Conservation (phyloP, 805 yeast genomes). For the Alloascoidea hylecoeti region DNA sequence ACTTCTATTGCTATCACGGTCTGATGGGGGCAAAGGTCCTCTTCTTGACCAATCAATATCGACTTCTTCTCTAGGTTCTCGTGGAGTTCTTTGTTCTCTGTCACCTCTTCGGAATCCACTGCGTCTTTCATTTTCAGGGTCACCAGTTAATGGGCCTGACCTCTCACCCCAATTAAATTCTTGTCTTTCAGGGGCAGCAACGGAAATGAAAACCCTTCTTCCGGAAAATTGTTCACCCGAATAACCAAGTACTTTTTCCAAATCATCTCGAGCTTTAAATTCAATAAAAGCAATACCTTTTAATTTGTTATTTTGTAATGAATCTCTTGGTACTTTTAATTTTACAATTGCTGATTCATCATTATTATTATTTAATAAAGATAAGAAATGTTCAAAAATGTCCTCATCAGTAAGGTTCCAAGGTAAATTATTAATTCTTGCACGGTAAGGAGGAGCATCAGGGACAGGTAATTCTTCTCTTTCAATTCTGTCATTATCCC, state of each 20-base stretch:
- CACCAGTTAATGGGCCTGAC: conserved; percentile 21
- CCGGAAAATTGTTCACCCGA: conserved; percentile 60
- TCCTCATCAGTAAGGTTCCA: conserved; percentile 63
- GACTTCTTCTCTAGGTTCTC: conserved; percentile 16
- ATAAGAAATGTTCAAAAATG: conserved; percentile 16
- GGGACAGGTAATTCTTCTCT: conserved; percentile 77
- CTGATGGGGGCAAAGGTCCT: conserved; percentile 35
- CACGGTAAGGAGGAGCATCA: conserved; percentile 81
- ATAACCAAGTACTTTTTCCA: conserved; percentile 59
- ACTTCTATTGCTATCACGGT: conserved; percentile 29
- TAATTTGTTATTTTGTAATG: conserved; percentile 49
- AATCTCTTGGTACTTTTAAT: conserved; percentile 62
- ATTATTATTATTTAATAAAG: conserved; percentile 18
- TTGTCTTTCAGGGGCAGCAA: conserved; percentile 41
- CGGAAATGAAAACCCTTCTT: conserved; percentile 58
- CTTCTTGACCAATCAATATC: conserved; percentile 21
- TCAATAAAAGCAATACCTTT: conserved; percentile 87
- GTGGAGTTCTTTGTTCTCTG: conserved; percentile 14
- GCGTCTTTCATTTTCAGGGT: conserved; percentile 13
- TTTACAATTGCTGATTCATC: conserved; percentile 37
- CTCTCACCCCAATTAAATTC: conserved; percentile 19
- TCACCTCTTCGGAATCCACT: conserved; percentile 19
- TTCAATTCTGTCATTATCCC: too few relatives aligned
- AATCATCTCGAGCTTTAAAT: conserved; percentile 67
- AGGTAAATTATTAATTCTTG: conserved; percentile 78